Evolutionary conservation across 176 grass and related monocot genomes (phyloP).

Genomic region (Oryza brachyantha): DNA sequence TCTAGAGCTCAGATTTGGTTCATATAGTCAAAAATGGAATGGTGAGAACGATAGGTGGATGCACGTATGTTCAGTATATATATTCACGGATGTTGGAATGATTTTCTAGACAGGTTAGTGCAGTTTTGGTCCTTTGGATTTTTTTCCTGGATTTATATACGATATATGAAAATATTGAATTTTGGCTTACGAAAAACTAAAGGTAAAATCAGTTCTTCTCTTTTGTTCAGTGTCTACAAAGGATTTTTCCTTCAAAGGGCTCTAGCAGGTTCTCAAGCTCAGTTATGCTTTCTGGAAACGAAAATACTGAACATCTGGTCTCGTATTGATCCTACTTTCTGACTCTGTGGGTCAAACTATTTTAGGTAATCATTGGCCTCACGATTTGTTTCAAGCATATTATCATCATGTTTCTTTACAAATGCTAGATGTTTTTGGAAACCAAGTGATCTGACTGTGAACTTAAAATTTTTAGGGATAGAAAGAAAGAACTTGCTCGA

Average conservation of each 20-base stretch:
- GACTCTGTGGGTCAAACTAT: slow-evolving; percentile 83
- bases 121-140: neutral
- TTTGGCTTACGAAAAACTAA: slow-evolving; percentile 12
- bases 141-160: neutral
- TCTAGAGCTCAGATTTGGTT: too few relatives aligned
- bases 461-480: slow-evolving; percentile 59
- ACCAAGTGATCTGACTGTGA: slow-evolving; percentile 17
- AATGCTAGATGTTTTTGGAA: slow-evolving; percentile 8
- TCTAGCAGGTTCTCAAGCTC: slow-evolving; percentile 87
- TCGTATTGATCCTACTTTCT: slow-evolving; percentile 77
- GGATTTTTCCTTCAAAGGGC: slow-evolving; percentile 72
- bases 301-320: slow-evolving; percentile 91
- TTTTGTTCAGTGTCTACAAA: slow-evolving; percentile 65
- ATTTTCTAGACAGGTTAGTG: neutral
- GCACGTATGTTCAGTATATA: too few relatives aligned
- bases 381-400: slow-evolving; percentile 20
- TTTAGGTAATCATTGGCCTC: slow-evolving; percentile 58
- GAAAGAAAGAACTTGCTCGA: slow-evolving; percentile 89
- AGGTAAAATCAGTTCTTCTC: slow-evolving; percentile 9
- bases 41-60: too few relatives aligned
- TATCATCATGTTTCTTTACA: slow-evolving; percentile 20
- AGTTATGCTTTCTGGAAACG: slow-evolving; percentile 67
- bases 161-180: neutral
- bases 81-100: too few relatives aligned
- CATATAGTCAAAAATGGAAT: too few relatives aligned